A percentile compares a stretch with the other conserved stretches of the same genome.
Evolutionary conservation across 1,139 yeast genomes (phyloP).

Genomic region (Yamadazyma oceani): DNA sequence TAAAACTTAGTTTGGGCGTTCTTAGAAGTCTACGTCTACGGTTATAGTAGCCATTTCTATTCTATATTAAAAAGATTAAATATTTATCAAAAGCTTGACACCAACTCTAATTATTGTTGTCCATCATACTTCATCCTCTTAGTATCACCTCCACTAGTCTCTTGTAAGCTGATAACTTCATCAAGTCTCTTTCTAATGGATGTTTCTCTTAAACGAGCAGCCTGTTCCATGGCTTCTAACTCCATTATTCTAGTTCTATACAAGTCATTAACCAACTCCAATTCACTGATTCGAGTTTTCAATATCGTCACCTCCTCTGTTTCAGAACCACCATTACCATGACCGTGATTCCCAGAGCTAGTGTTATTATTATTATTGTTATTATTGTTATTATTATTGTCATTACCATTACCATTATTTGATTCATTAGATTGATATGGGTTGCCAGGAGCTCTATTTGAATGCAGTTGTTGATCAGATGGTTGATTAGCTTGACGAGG

Average conservation of each 20-base stretch:
- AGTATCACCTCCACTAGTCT: constrained; percentile 10
- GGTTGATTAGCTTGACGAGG: constrained; percentile 3
- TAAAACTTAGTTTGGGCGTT: constrained; percentile 59
- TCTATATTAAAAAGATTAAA: constrained; percentile 1
- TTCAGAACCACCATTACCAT: constrained; percentile 2
- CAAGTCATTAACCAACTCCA: constrained; percentile 85
- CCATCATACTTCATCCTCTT: constrained; percentile 23
- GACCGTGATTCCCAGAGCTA: no score
- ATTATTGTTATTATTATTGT: constrained; percentile 5
- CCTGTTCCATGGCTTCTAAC: constrained; percentile 69
- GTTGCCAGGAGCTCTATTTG: neutral
- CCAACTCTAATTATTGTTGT: neutral
- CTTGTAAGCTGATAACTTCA: constrained; percentile 35
- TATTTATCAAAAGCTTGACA: constrained; percentile 1
- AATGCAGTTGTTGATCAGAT: constrained; percentile 2
- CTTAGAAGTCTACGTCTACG: no score
- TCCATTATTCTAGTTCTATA: constrained; percentile 81
- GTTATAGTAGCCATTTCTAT: no score
- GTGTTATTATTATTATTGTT: constrained; percentile 8
- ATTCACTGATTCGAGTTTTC: constrained; percentile 79
- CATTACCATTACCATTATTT: neutral
- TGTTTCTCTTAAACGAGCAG: constrained; percentile 52
- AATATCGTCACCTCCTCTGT: constrained; percentile 48
- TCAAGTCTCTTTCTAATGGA: constrained; percentile 51
- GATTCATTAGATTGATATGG: neutral